Evolutionary conservation across 345 rosid species (phyloP), one percentile per base, ranked within the genome.

Genomic region (Salix arbutifolia): DNA sequence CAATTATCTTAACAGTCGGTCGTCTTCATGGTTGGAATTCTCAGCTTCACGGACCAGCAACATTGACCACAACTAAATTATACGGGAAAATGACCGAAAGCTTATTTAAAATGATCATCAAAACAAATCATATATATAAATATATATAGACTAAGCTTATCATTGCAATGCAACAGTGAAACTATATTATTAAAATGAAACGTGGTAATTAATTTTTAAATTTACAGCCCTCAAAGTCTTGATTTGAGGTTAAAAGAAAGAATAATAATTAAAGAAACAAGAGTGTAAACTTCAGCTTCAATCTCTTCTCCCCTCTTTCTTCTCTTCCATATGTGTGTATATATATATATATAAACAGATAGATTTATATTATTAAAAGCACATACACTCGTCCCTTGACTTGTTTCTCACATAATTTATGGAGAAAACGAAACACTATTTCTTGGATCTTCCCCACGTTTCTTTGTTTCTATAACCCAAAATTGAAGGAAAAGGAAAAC

Each of bases 381-480:
- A 64, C 53, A 44, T 18, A 5, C 42, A 56, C 42, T 61, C 30
- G 17, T 72, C 26, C 23, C 48, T 56, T 26, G 26, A 40, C 26
- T n/a, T 46, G 26, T 26, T 56, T 18, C 60, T 62, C 67, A 35
- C 52, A 40, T 38, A n/a, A 3, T 74, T n/a, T 2, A 62, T 16
- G 62, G 35, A 31, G 28, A 48, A 17, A 16, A 23, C 5, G 69
- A 37, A 6, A 48, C 76, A 25, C 70, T 61, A 17, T 62, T 35
- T 65, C 56, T 18, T 31, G 78, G 76, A 56, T 71, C 52, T 65
- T 46, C 78, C 73, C 69, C 77, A 67, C 28, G 44, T 31, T 48
- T 52, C n/a, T 40, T 40, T 76, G 65, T 53, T 76, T 83, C 79
- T 74, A 67, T 72, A 75, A 65, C 71, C 73, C 61, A 65, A 65